These are phyloP conservation scores for Pistacia vera DNA, from an alignment of 345 rosid genomes.

Conservation along the genomic window DNA sequence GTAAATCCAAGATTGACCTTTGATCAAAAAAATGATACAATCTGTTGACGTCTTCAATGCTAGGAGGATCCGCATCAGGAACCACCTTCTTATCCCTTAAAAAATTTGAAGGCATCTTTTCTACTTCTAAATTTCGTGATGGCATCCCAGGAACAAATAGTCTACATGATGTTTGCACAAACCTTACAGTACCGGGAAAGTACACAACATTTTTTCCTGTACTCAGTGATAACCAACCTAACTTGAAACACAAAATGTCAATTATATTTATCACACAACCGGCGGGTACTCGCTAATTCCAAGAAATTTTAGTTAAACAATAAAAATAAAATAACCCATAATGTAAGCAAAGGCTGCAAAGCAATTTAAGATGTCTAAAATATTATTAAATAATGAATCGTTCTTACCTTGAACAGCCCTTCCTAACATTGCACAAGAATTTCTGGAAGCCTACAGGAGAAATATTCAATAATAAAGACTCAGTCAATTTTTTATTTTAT, in stretches of 20 bases:
- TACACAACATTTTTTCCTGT: constrained; percentile 24
- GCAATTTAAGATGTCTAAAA: constrained; percentile 4
- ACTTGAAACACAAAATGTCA: background rate
- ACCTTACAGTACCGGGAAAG: constrained; percentile 36
- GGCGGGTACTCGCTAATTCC: too few relatives aligned
- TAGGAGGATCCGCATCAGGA: constrained; percentile 88
- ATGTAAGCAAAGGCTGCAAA: background rate
- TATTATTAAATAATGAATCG: constrained; percentile 1
- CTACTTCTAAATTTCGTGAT: constrained; percentile 26
- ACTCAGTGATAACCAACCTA: constrained; percentile 21
- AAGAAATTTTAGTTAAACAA: too few relatives aligned
- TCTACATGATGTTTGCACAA: constrained; percentile 56
- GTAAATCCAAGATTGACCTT: constrained; percentile 42
- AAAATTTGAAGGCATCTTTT: constrained; percentile 33
- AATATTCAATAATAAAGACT: background rate
- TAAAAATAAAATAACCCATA: background rate
- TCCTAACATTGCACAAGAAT: constrained; percentile 30
- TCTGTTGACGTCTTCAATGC: constrained; percentile 48
- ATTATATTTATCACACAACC: background rate
- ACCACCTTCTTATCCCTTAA: constrained; percentile 60
- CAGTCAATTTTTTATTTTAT: too few relatives aligned
- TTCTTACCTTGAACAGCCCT: constrained; percentile 39
- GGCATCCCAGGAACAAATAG: constrained; percentile 52
- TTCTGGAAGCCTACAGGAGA: constrained; percentile 26
- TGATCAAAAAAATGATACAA: constrained; percentile 66